Conservation (phyloP, 202 grass and related monocot species). For the Cymbopogon flexuosus region DNA sequence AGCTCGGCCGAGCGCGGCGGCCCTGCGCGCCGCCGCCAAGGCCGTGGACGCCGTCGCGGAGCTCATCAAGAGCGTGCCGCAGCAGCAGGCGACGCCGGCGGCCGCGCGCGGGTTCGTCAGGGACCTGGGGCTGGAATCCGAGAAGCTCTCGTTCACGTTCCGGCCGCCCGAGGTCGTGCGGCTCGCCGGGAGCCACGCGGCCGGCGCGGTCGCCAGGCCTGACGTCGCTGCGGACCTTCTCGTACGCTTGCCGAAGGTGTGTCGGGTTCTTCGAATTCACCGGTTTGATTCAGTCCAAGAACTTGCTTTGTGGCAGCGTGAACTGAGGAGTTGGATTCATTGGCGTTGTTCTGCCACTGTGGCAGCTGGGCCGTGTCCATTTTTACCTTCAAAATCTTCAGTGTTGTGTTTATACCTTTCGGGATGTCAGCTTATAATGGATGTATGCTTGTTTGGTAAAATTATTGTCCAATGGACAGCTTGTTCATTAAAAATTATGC, state of each 20-base stretch:
- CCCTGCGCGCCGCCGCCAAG: slow-evolving; percentile 32
- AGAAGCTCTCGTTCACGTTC: slow-evolving; percentile 66
- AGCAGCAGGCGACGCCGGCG: slow-evolving; percentile 37
- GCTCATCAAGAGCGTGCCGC: slow-evolving; percentile 48
- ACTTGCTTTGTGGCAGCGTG: not conserved
- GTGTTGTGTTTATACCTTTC: not conserved
- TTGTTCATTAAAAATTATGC: not conserved
- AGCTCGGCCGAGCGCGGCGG: slow-evolving; percentile 35
- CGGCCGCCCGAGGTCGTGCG: slow-evolving; percentile 47
- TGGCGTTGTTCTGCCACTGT: not conserved
- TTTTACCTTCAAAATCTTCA: not conserved
- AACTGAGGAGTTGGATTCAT: not conserved
- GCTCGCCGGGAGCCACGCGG: slow-evolving; percentile 57
- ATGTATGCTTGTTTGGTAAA: not conserved
- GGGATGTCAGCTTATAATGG: not conserved
- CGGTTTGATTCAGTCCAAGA: not conserved
- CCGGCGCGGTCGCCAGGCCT: slow-evolving; percentile 55
- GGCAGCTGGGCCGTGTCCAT: not conserved
- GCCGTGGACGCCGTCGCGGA: slow-evolving; percentile 48
- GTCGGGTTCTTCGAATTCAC: not conserved
- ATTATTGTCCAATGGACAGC: not conserved
- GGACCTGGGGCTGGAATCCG: slow-evolving; percentile 41
- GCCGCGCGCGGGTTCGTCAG: slow-evolving; percentile 49
- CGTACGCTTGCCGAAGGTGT: slow-evolving; percentile 79
- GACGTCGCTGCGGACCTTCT: slow-evolving; percentile 69